These are phyloP conservation scores for Phytophthora capsici DNA, from an alignment of 352 stramenopile species.

Conservation along the genomic window DNA sequence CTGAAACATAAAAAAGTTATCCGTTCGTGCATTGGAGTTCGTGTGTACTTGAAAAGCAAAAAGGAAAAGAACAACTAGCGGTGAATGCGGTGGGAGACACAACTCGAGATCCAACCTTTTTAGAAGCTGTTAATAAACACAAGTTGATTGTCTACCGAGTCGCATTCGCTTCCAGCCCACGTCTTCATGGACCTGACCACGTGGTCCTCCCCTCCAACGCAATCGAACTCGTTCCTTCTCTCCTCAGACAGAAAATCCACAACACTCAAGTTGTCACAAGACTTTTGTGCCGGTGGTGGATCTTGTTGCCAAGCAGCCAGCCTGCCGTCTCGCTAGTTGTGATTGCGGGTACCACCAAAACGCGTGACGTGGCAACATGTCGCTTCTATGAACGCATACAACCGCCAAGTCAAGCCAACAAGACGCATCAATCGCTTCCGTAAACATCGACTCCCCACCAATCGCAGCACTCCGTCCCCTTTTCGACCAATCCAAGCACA, in stretches of 20 bases:
- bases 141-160: too few species aligned
- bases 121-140: too few species aligned
- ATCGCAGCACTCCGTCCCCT: too few species aligned
- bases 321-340: conserved; percentile 4
- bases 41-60: too few species aligned
- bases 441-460: conserved; percentile 7
- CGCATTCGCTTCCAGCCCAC: too few species aligned
- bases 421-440: conserved; percentile 10
- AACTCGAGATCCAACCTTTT: too few species aligned
- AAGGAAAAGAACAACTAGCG: too few species aligned
- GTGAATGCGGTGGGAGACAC: too few species aligned
- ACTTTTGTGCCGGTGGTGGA: background rate
- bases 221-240: background rate
- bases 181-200: background rate
- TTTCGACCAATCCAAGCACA: conserved; percentile 14
- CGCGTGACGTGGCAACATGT: conserved; percentile 28
- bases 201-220: background rate
- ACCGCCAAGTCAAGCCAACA: conserved; percentile 12
- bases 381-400: conserved; percentile 3
- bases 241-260: background rate
- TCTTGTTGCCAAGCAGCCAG: background rate
- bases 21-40: too few species aligned
- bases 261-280: too few species aligned
- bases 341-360: conserved; percentile 32
- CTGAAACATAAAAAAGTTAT: too few species aligned